Conservation (phyloP, 176 grass and related monocot genomes). For the Avena insularis region DNA sequence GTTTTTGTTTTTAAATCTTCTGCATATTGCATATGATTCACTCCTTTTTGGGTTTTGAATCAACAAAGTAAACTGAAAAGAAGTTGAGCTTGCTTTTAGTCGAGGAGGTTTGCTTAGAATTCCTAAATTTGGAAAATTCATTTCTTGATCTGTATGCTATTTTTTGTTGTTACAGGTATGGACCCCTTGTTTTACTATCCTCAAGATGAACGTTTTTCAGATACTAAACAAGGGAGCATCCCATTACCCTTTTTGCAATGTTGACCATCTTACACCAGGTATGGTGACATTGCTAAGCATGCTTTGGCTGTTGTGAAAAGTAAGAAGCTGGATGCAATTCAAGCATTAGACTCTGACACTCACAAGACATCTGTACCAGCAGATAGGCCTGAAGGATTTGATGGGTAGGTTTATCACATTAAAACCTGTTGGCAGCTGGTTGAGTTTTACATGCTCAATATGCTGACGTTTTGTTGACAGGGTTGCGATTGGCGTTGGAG, state of each 20-base stretch:
- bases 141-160: constrained; percentile 18
- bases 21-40: background rate
- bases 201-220: constrained; percentile 32
- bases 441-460: constrained; percentile 36
- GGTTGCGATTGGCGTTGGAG: constrained; percentile 83
- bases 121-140: constrained; percentile 17
- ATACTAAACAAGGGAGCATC: constrained; percentile 37
- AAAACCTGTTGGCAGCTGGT: constrained; percentile 1
- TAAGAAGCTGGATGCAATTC: constrained; percentile 43
- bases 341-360: constrained; percentile 44
- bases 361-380: constrained; percentile 49
- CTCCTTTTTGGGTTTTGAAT: background rate
- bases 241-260: constrained; percentile 45
- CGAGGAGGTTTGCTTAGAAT: background rate
- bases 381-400: constrained; percentile 74
- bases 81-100: constrained; percentile 17
- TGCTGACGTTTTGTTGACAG: constrained; percentile 54
- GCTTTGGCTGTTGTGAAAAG: constrained; percentile 87
- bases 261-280: constrained; percentile 66
- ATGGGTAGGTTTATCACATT: constrained; percentile 59
- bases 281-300: constrained; percentile 94
- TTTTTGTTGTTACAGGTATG: constrained; percentile 48
- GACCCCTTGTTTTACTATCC: constrained; percentile 27
- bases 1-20: constrained; percentile 9
- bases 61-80: background rate